A percentile compares a stretch with the other conserved stretches of the same genome.
phyloP scores from a whole-genome alignment of 257 asterid species.

The Datura wrightii region DNA sequence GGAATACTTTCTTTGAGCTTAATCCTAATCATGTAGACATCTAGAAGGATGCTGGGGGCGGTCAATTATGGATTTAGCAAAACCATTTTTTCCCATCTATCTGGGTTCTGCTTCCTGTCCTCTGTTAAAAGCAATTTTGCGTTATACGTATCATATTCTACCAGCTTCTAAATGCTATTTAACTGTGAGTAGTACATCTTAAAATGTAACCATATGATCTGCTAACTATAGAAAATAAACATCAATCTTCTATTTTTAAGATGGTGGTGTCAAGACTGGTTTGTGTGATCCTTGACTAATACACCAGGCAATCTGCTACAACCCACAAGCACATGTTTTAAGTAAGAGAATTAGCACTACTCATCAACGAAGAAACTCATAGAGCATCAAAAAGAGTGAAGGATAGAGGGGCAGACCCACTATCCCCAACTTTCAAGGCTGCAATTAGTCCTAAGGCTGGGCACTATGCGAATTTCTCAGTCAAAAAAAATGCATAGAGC shows the following conservation, averaged over 20 bases:
- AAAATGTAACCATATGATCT: neutral
- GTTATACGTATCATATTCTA: neutral
- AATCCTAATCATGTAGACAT: constrained; percentile 6
- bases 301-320: neutral
- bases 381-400: neutral
- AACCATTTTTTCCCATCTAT: neutral
- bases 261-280: neutral
- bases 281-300: constrained; percentile 7
- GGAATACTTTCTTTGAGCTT: neutral
- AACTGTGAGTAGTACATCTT: neutral
- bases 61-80: neutral
- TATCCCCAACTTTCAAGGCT: neutral
- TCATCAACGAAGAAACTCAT: neutral
- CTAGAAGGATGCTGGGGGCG: neutral
- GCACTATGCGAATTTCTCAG: neutral
- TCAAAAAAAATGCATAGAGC: neutral
- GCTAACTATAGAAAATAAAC: neutral
- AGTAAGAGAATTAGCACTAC: neutral
- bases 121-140: neutral
- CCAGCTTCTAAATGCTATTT: neutral
- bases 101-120: neutral
- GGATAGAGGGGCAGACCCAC: constrained; percentile 11
- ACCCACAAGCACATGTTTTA: neutral
- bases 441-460: neutral
- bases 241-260: neutral